Percentiles rank a stretch among this genome's conserved stretches.
These are phyloP conservation scores for Malassezia dermatis DNA, from an alignment of 1,284 basidiomycete genomes.

Conservation along the genomic window DNA sequence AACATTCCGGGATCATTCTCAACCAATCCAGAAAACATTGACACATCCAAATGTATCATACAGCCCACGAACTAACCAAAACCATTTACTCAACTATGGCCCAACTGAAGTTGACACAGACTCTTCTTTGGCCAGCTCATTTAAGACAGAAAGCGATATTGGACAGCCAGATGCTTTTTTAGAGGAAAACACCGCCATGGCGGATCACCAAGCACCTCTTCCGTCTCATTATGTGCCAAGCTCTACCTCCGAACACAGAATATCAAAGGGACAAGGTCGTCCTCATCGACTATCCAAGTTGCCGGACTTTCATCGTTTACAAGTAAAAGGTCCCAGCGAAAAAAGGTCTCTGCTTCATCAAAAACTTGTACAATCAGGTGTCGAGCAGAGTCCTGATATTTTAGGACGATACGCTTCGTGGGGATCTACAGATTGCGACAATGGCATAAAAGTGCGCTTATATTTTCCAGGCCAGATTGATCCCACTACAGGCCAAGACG, in stretches of 20 bases:
- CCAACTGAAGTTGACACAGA: not conserved
- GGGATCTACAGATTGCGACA: constrained; percentile 22
- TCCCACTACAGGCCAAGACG: not conserved
- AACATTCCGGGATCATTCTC: not conserved
- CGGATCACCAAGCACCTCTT: not conserved
- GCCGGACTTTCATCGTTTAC: not conserved
- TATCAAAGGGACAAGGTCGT: not conserved
- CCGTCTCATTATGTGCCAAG: not conserved
- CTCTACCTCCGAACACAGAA: not conserved
- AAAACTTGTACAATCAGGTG: not conserved
- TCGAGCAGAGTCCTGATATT: not conserved
- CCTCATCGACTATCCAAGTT: not conserved
- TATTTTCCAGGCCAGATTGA: constrained; percentile 62
- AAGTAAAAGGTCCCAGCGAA: not conserved
- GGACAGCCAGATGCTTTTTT: not conserved
- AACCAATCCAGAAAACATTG: not conserved
- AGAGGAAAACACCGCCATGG: not conserved
- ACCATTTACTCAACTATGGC: not conserved
- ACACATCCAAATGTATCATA: not conserved
- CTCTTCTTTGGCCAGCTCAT: not conserved
- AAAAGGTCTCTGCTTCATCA: not conserved
- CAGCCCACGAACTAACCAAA: not conserved
- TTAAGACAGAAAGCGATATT: not conserved
- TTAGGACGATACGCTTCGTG: not conserved
- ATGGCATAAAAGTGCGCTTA: constrained; percentile 58